Evolutionary conservation across 192 early-diverging fungal species (phyloP), one percentile per base, ranked within the genome.

Genomic region (Fimicolochytrium jonesii): DNA sequence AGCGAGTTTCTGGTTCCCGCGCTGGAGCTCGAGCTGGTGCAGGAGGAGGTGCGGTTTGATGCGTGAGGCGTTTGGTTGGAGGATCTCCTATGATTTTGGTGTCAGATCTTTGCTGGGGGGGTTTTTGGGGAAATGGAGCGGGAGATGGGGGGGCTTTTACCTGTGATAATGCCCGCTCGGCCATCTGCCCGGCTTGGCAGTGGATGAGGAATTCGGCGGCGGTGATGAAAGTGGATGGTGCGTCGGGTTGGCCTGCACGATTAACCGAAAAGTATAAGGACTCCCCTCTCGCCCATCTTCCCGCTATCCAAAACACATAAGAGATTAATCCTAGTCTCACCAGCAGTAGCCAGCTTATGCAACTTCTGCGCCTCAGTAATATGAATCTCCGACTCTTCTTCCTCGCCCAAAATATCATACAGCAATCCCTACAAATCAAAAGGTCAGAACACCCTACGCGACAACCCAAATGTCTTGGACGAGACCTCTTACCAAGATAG

Each of bases 131-230:
- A 49, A 49, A 22, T 20, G 18, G 25, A 0, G 26, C 1, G 48
- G 13, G 26, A 20, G 1, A 2, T 1, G 48, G 17, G 25, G 23
- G 13, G 34, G 15, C 17, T 20, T 15, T 13, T 42, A 73, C 69
- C 61, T 72, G 71, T 18, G 83, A 59, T 9, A 85, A 61, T 22
- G 79, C 80, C 36, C 68, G 39, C 45, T 85, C 83, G 11, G 80
- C 80, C 1, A 85, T 39, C 50, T 76, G 69, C 0, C 68, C 73
- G 6, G 74, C 77, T 48, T 80, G 73, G 41, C 67, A 64, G 17
- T 77, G 54, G 11, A 85, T 72, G 28, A 77, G 64, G 45, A 85
- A 85, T 51, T 80, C 75, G 10, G 83, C 80, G 0, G 75, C 65
- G 26, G 60, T 45, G n/a, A 82, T 17, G 46, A 64, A 69, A 5